Evolutionary conservation across 2,329 filamentous ascomycete species (phyloP).

Genomic region (Calonectria leucothoes): DNA sequence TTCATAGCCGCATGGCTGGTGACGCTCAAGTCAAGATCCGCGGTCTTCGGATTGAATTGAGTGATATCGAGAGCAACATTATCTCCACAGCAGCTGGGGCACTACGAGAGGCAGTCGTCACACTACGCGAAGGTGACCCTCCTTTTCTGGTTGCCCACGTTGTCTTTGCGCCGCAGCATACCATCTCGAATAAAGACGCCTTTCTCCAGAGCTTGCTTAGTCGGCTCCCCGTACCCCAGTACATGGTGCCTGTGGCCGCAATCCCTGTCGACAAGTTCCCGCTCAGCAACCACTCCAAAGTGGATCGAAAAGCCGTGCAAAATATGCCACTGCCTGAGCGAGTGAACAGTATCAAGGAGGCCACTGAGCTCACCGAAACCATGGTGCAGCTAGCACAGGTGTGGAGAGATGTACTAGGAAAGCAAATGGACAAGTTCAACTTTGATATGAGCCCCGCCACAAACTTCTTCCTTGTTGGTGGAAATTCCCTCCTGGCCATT

Average conservation of each 20-base stretch:
- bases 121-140: not conserved
- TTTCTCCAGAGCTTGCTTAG: not conserved
- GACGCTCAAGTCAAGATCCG: slow-evolving; percentile 58
- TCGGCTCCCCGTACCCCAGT: not conserved
- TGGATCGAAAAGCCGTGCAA: not conserved
- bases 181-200: not conserved
- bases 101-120: slow-evolving; percentile 12
- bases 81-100: not conserved
- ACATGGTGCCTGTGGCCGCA: not conserved
- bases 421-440: not conserved
- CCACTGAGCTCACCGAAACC: not conserved
- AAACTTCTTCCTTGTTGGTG: slow-evolving; percentile 13
- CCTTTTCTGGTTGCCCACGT: not conserved
- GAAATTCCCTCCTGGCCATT: slow-evolving; percentile 7
- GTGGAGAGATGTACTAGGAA: not conserved
- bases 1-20: slow-evolving; percentile 49
- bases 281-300: not conserved
- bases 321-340: not conserved
- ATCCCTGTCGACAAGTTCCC: not conserved
- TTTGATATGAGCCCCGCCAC: not conserved
- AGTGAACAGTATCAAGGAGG: not conserved
- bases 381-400: not conserved
- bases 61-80: slow-evolving; percentile 48
- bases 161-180: not conserved
- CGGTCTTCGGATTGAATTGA: slow-evolving; percentile 57